Evolutionary conservation across 108 stramenopile genomes (phyloP).

Genomic region (Thalassiosira profunda): DNA sequence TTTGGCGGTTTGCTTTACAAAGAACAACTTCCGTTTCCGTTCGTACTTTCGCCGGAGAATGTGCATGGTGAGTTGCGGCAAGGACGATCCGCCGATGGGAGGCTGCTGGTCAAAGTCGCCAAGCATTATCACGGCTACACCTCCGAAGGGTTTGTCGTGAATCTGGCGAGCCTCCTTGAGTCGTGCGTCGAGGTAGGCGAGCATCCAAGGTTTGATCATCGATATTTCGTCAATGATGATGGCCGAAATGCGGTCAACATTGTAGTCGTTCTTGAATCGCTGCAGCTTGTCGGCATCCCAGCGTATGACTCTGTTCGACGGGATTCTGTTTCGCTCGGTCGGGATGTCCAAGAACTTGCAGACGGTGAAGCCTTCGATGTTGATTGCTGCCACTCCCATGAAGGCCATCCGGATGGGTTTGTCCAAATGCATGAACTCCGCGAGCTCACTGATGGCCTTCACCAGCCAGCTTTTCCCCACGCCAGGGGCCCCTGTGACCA

Average conservation of each 20-base stretch:
- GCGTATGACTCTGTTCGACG: too few relatives aligned
- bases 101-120: slow-evolving; percentile 21
- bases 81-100: slow-evolving; percentile 22
- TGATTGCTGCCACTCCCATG: slow-evolving; percentile 20
- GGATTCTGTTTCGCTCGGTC: neutral
- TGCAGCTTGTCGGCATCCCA: neutral
- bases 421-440: neutral
- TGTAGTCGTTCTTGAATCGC: neutral
- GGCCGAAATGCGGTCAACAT: slow-evolving; percentile 4
- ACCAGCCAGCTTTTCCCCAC: neutral
- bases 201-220: slow-evolving; percentile 24
- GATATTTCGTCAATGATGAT: slow-evolving; percentile 22
- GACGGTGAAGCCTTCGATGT: slow-evolving; percentile 11
- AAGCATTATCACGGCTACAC: slow-evolving; percentile 13
- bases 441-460: neutral
- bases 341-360: slow-evolving; percentile 10
- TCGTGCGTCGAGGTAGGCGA: slow-evolving; percentile 20
- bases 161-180: slow-evolving; percentile 9
- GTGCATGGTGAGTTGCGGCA: slow-evolving; percentile 4
- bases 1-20: neutral
- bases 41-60: slow-evolving; percentile 5
- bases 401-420: slow-evolving; percentile 5
- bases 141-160: slow-evolving; percentile 18
- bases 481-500: neutral
- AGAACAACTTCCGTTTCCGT: slow-evolving; percentile 1